Evolutionary conservation across 2,329 filamentous ascomycete genomes (phyloP), one percentile per base, ranked within the genome.

Genomic region (Septoria linicola): DNA sequence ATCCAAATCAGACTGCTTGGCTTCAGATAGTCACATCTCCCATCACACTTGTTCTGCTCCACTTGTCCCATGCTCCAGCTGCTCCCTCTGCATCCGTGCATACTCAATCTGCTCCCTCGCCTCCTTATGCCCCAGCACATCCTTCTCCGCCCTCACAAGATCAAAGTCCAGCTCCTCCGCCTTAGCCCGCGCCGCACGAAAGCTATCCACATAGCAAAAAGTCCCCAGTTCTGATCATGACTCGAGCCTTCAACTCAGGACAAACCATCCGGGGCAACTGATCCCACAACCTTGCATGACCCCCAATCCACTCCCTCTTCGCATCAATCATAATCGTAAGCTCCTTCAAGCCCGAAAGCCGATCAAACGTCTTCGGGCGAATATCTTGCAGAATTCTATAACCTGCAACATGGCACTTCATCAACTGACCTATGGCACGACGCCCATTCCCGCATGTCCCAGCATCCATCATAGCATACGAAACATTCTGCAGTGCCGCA

Each of bases 91-190:
- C 27, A 30, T 30, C 13, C 13, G 27, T 7, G 27, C 27, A 30
- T 30, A 30, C 27, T 30, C 27, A 7, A 30, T 7, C 27, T 30
- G 27, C 27, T 30, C 27, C 7, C 27, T 7, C 7, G 27, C 27
- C 13, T 13, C 27, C 13, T 30, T 7, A 30, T 30, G 13, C 7
- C 7, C 13, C 13, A 17, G 16, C 30, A 46, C 43, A 21, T 46
- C 43, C 13, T 35, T 23, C 10, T 13, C 6, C 8, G 43, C 35
- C 21, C 43, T 36, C n/a, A 14, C 16, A 17, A 46, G 31, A 13
- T 13, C 43, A 36, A 36, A 37, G n/a, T 46, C 43, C 43, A 46
- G 31, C 31, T 36, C 20, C 17, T 36, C 32, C 10, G 30, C 43
- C 14, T 13, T n/a, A 11, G 35, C 35, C 35, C 35, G 13, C 19